Conservation (phyloP, 768 basidiomycete genomes). For the Crepidotus variabilis region DNA sequence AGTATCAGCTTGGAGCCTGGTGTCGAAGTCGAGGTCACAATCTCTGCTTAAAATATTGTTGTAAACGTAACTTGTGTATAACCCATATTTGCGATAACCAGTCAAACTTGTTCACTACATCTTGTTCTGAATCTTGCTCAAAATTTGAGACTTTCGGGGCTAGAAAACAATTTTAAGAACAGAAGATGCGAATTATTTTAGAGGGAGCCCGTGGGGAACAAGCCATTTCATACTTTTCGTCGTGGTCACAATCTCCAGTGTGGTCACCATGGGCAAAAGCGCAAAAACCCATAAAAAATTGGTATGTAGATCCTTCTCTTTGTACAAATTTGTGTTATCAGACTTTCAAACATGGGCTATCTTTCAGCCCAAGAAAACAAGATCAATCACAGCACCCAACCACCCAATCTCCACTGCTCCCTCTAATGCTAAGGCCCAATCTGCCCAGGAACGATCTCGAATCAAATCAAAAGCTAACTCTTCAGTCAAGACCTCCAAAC, state of each 20-base stretch:
- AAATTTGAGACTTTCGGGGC: no score
- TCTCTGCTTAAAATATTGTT: conserved; percentile 54
- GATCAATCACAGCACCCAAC: conserved; percentile 15
- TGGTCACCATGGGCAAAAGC: conserved; percentile 52
- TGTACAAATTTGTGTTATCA: neutral
- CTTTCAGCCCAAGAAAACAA: conserved; percentile 37
- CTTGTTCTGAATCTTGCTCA: no score
- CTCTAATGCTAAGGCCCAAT: conserved; percentile 33
- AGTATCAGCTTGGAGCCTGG: conserved; percentile 98
- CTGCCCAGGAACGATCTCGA: conserved; percentile 46
- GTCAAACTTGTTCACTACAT: no score
- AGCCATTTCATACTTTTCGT: neutral
- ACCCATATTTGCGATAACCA: no score
- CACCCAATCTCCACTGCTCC: conserved; percentile 17
- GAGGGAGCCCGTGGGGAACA: no score
- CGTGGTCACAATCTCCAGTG: neutral
- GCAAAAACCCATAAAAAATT: conserved; percentile 64
- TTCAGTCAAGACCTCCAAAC: conserved; percentile 11
- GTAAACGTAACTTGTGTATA: neutral
- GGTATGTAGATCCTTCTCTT: conserved; percentile 31
- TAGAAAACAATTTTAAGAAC: no score
- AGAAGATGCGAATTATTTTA: no score
- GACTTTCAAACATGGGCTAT: neutral
- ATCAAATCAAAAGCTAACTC: conserved; percentile 38
- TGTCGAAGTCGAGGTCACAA: conserved; percentile 98